A percentile compares a stretch with the other conserved stretches of the same genome.
Conservation (phyloP, 345 rosid species). For the Viola odorata region DNA sequence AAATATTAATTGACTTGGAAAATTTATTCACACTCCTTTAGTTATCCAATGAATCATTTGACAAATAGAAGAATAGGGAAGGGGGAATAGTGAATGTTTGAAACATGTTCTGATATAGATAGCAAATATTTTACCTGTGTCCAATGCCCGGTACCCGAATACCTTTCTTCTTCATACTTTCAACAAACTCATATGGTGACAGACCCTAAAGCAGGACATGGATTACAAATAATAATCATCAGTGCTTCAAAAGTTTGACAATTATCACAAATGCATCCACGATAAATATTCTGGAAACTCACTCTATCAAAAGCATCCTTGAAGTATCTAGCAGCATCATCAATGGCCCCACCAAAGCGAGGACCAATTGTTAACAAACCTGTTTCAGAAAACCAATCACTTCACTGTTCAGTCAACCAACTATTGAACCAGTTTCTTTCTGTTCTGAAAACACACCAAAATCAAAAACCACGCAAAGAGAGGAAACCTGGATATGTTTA, state of each 20-base stretch:
- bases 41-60: too few species aligned
- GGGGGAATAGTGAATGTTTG: too few species aligned
- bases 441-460: too few species aligned
- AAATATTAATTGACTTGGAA: too few species aligned
- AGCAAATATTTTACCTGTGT: conserved; percentile 52
- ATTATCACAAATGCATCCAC: too few species aligned
- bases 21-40: too few species aligned
- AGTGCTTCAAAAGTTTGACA: too few species aligned
- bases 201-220: conserved; percentile 46
- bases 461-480: not conserved
- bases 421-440: not conserved
- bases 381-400: conserved; percentile 25
- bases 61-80: too few species aligned
- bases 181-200: conserved; percentile 88
- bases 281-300: conserved; percentile 12
- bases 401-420: conserved; percentile 2
- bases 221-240: not conserved
- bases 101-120: too few species aligned
- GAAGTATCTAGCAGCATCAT: conserved; percentile 94
- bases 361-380: conserved; percentile 97
- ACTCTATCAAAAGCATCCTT: conserved; percentile 94
- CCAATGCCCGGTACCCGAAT: conserved; percentile 98
- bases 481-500: conserved; percentile 16
- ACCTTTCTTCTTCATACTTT: conserved; percentile 95
- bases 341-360: conserved; percentile 96